Evolutionary conservation across 2,329 filamentous ascomycete genomes (phyloP), one percentile per base, ranked within the genome.

Genomic region (Colletotrichum kahawae): DNA sequence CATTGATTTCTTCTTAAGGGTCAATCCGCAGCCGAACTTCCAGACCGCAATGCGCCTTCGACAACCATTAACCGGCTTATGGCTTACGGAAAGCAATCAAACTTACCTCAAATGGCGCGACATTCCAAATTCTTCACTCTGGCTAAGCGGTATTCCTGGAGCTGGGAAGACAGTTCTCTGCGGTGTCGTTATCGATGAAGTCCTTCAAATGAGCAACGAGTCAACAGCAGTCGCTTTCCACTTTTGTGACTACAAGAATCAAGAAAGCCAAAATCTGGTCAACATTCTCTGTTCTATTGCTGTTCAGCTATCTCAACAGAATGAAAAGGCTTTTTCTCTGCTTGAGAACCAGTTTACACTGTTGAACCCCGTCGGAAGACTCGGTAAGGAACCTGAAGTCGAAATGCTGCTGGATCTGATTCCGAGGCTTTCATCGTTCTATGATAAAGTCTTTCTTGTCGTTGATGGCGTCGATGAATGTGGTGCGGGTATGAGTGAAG

Each of bases 181-280:
- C 5, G 18, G 69, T 0, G 21, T 34, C 0, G 62, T 59, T 7
- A 48, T 67, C 2, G 62, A 59, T 5, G 43, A 71, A 1, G 29
- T 48, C 3, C 33, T 71, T 1, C 60, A 65, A 27, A 1, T 36
- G 24, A 66, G 62, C 12, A 48, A 16, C 0, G 16, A n/a, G 0
- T 67, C 43, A 8, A 57, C 51, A 0, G 69, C 69, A 4, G 62
- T 67, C 1, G 60, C 69, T 2, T 67, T 71, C 21, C 18, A 67
- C 33, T 71, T 29, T 12, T 71, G 69, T 14, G 69, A 67, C 21
- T 59, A 71, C 24, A 67, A 71, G 18, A 71, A 43, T 4, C 13
- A 10, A 0, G 33, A 21, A 4, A 67, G 62, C 7, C 60, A 71
- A 24, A 1, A 43, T 3, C 24, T 59, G 7, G 18, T 67, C 7